Percentiles rank a stretch among this genome's conserved stretches.
These are phyloP conservation scores for Vigna nakashimae DNA, from an alignment of 306 rosid species.

Conservation along the genomic window DNA sequence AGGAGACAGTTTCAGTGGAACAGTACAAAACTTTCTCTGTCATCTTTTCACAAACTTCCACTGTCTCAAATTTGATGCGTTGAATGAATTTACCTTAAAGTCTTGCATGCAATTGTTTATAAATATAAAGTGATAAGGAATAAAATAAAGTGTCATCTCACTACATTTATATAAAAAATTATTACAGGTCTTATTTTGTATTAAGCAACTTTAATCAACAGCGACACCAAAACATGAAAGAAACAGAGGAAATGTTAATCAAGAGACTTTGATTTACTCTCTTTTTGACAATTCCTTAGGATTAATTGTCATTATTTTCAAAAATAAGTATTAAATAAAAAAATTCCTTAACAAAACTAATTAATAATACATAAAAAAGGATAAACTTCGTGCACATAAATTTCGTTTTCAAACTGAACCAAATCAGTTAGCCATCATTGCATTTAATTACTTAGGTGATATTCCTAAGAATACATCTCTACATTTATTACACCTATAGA, in stretches of 20 bases:
- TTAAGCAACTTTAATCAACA: no score
- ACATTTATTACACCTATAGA: neutral
- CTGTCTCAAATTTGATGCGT: neutral
- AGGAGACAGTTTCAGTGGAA: neutral
- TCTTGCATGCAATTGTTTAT: neutral
- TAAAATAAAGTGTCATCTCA: no score
- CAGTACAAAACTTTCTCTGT: neutral
- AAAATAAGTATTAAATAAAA: neutral
- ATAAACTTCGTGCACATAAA: neutral
- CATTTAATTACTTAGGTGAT: neutral
- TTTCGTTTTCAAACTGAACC: neutral
- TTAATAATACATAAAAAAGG: neutral
- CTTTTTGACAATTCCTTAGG: no score
- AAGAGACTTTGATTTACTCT: no score
- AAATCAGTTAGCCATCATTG: neutral
- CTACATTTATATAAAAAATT: no score
- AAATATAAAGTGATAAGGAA: no score
- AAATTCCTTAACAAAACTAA: neutral
- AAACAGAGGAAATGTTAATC: no score
- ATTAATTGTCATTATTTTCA: neutral
- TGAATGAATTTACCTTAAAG: neutral
- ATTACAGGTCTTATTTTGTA: no score
- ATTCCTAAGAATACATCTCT: neutral
- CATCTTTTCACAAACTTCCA: neutral
- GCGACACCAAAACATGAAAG: no score